Conservation (phyloP, 768 basidiomycete genomes). For the Fomitopsis pulvina region DNA sequence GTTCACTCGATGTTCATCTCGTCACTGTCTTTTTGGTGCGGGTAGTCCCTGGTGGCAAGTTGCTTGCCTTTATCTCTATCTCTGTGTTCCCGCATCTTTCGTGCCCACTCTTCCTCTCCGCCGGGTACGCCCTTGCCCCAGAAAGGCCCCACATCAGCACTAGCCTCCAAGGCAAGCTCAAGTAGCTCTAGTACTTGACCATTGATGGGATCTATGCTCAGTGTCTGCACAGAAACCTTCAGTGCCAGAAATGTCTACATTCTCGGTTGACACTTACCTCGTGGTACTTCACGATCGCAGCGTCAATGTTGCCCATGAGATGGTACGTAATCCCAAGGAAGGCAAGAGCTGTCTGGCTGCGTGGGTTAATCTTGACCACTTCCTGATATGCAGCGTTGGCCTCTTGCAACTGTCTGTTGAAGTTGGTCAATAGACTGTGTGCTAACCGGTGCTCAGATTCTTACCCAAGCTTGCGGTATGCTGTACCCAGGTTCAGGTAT, state of each 20-base stretch:
- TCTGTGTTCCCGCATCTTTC: constrained; percentile 24
- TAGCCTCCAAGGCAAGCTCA: constrained; percentile 66
- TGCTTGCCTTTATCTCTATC: constrained; percentile 18
- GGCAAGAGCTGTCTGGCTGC: constrained; percentile 72
- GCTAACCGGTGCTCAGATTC: constrained; percentile 16
- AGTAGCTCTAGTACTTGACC: constrained; percentile 74
- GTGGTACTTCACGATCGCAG: constrained; percentile 87
- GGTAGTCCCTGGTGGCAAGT: constrained; percentile 2
- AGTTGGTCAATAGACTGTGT: constrained; percentile 15
- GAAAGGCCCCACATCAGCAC: constrained; percentile 15
- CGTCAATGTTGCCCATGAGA: constrained; percentile 61
- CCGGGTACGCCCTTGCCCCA: constrained; percentile 11
- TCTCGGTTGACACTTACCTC: constrained; percentile 71
- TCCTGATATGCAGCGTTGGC: constrained; percentile 70
- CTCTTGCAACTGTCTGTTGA: constrained; percentile 38
- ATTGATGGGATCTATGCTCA: constrained; percentile 81
- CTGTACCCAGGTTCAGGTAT: constrained; percentile 89
- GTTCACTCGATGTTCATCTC: constrained; percentile 9
- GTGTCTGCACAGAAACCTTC: constrained; percentile 49
- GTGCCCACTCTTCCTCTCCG: constrained; percentile 22
- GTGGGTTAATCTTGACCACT: constrained; percentile 84
- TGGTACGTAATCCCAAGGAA: constrained; percentile 90
- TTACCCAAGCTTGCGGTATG: constrained; percentile 74
- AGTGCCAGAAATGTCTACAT: too few relatives aligned
- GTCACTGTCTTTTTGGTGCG: constrained; percentile 3